A percentile compares a stretch with the other conserved stretches of the same genome.
phyloP scores from a whole-genome alignment of 495 filamentous ascomycete species.

The Penicillium parvum region DNA sequence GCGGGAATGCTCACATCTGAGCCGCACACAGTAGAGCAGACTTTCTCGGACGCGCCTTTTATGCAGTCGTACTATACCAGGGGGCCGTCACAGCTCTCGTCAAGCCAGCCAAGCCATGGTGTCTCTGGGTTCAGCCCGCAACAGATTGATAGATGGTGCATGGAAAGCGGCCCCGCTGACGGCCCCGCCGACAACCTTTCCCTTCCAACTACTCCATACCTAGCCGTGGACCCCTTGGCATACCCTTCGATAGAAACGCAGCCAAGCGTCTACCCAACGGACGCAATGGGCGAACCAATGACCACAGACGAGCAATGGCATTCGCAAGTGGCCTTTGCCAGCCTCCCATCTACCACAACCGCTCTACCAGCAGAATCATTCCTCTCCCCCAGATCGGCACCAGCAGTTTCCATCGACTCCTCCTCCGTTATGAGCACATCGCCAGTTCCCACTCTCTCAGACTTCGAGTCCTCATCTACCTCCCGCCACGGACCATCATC shows the following conservation, averaged over 20 bases:
- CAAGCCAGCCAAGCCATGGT: not conserved
- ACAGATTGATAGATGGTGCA: constrained; percentile 23
- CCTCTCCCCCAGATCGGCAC: constrained; percentile 12
- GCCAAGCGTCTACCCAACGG: constrained; percentile 6
- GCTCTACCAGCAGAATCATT: constrained; percentile 8
- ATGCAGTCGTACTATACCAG: constrained; percentile 17
- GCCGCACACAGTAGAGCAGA: constrained; percentile 5
- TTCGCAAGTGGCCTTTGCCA: not conserved
- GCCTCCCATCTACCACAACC: constrained; percentile 1
- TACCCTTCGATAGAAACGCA: constrained; percentile 8
- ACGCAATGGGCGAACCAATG: constrained; percentile 9
- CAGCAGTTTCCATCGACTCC: constrained; percentile 11
- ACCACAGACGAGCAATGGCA: constrained; percentile 15
- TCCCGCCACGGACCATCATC: constrained; percentile 4
- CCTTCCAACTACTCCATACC: constrained; percentile 1
- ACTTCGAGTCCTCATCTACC: constrained; percentile 14
- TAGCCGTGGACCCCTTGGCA: constrained; percentile 11
- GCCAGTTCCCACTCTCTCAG: constrained; percentile 18
- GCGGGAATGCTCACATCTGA: constrained; percentile 12
- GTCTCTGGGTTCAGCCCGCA: constrained; percentile 16
- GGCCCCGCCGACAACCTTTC: constrained; percentile 7
- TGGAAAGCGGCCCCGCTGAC: constrained; percentile 20
- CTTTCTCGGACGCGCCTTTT: constrained; percentile 13
- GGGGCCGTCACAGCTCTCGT: not conserved
- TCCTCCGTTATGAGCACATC: constrained; percentile 13